Evolutionary conservation across 2,329 filamentous ascomycete genomes (phyloP), one percentile per base, ranked within the genome.

Genomic region (Colletotrichum chlorophyti): DNA sequence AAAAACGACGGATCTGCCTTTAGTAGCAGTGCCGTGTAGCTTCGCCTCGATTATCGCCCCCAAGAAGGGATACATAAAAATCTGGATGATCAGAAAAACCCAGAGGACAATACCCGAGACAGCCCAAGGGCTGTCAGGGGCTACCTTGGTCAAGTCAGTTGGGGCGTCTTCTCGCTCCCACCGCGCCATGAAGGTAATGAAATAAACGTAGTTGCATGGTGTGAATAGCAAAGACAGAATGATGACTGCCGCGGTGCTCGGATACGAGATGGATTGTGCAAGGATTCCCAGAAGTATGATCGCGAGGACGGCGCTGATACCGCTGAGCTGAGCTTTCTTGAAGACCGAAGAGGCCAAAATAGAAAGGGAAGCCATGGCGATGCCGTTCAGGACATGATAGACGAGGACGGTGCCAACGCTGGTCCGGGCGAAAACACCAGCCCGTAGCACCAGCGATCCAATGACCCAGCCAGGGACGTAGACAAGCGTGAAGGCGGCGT

Each of bases 191-290:
- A 88, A 83, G 15, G 90, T 86, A 51, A 87, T 81, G 69, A 94
- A 95, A 70, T 88, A 93, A 12, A 94, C 89, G 68, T 92, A 97
- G 66, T 92, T 93, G 79, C 93, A 96, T 0, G 93, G 91, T 0
- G 91, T 85, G 69, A 97, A 97, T 0, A 97, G 72, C 12, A 96
- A 69, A 60, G 89, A 89, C 11, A 96, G 78, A 4, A 91, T 76
- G 6, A 83, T 81, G 3, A 94, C 90, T 1, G 86, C 81, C 1
- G 77, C 86, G 1, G 87, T 90, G 8, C 75, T 78, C 4, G 86
- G 85, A 1, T 79, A 80, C 0, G 83, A 86, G 15, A 91, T 77
- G 14, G 91, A 85, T 72, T 97, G 93, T 0, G 92, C 88, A 19
- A 97, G 78, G 65, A 97, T 90, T 14, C 90, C 93, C 1, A 97